Evolutionary conservation across 176 grass and related monocot species (phyloP).

Genomic region (Tillandsia leiboldiana): DNA sequence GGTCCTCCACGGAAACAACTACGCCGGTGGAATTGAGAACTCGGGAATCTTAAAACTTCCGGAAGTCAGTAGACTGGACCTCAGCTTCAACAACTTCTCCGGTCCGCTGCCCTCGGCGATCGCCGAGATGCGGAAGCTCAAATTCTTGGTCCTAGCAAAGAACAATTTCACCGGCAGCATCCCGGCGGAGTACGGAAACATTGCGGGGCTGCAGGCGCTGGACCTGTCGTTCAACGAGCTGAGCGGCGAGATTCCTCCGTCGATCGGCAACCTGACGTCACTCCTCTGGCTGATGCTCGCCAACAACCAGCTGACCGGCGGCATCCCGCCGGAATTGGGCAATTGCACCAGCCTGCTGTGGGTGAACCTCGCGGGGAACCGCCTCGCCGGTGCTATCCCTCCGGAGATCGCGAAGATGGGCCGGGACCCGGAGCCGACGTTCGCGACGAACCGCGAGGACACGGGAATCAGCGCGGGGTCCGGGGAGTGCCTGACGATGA

Average conservation of each 20-base stretch:
- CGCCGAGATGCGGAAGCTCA: conserved; percentile 50
- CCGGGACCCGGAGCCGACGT: conserved; percentile 49
- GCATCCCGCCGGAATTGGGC: conserved; percentile 65
- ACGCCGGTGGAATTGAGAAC: conserved; percentile 48
- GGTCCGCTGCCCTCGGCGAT: conserved; percentile 40
- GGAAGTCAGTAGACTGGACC: conserved; percentile 45
- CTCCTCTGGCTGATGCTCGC: conserved; percentile 90
- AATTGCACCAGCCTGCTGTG: conserved; percentile 81
- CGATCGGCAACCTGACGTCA: conserved; percentile 70
- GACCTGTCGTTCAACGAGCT: conserved; percentile 66
- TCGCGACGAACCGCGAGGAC: conserved; percentile 38
- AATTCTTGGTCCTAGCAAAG: conserved; percentile 46
- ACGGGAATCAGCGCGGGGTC: conserved; percentile 29
- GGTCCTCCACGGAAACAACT: conserved; percentile 54
- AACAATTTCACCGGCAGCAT: conserved; percentile 58
- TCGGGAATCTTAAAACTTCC: conserved; percentile 68
- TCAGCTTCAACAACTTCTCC: conserved; percentile 62
- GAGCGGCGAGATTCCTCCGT: conserved; percentile 36
- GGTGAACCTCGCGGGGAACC: conserved; percentile 73
- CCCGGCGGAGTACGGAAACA: conserved; percentile 36
- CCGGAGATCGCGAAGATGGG: conserved; percentile 50
- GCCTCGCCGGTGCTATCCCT: conserved; percentile 44
- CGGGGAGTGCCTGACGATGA: conserved; percentile 76
- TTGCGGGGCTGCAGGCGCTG: conserved; percentile 49
- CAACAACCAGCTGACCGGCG: conserved; percentile 53